These are phyloP conservation scores for Globisporangium viniferum DNA, from an alignment of 352 stramenopile genomes.

Conservation along the genomic window DNA sequence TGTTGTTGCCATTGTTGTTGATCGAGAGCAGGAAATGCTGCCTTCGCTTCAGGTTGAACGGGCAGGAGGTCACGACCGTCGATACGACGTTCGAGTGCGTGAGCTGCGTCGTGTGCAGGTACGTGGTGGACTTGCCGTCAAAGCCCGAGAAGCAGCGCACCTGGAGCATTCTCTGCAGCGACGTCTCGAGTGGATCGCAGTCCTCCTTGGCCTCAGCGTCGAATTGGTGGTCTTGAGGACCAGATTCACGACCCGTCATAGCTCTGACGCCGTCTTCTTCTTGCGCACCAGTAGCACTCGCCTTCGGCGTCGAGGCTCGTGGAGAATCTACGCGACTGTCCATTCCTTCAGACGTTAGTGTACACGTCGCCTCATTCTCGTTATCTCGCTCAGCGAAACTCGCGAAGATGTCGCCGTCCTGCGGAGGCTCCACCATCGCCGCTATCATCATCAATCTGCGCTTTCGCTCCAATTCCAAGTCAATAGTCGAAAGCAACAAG, in stretches of 20 bases:
- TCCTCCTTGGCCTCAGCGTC: neutral
- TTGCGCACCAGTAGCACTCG: neutral
- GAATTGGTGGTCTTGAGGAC: neutral
- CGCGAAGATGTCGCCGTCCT: slow-evolving; percentile 12
- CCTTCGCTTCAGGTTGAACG: slow-evolving; percentile 20
- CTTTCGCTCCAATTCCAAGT: neutral
- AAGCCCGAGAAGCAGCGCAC: slow-evolving; percentile 38
- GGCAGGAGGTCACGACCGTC: slow-evolving; percentile 47
- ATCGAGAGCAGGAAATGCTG: slow-evolving; percentile 7
- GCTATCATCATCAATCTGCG: neutral
- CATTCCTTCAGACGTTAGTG: neutral
- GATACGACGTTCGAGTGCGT: slow-evolving; percentile 66
- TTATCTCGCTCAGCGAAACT: neutral
- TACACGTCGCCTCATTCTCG: neutral
- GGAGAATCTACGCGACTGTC: neutral
- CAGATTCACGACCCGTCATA: neutral
- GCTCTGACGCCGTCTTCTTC: neutral
- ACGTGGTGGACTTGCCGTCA: slow-evolving; percentile 33
- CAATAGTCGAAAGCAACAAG: neutral
- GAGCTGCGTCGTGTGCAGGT: slow-evolving; percentile 50
- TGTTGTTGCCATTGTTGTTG: slow-evolving; percentile 9
- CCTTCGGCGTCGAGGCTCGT: neutral
- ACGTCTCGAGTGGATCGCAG: slow-evolving; percentile 23
- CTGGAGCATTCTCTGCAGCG: slow-evolving; percentile 28
- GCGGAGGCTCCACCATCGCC: slow-evolving; percentile 12